A percentile compares a stretch with the other conserved stretches of the same genome.
Conservation (phyloP, 257 asterid species). For the Paulownia fortunei region DNA sequence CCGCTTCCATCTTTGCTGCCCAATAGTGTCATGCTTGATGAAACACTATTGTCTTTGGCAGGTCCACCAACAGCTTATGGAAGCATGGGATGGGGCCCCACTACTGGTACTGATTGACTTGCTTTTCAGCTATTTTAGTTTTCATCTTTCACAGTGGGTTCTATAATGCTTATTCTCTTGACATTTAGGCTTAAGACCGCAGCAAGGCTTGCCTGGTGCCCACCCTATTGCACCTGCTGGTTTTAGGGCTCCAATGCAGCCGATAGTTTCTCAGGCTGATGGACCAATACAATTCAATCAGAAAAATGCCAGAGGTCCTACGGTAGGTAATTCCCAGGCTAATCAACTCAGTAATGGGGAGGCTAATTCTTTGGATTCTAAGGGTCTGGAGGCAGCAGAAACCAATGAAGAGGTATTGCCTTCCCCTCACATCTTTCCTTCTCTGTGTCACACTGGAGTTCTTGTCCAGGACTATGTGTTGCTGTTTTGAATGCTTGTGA, state of each 20-base stretch:
- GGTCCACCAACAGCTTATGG: conserved; percentile 88
- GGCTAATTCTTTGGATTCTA: conserved; percentile 46
- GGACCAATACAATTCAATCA: conserved; percentile 67
- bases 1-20: conserved; percentile 80
- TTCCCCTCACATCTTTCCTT: conserved; percentile 3
- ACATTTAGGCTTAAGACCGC: conserved; percentile 69
- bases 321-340: conserved; percentile 52
- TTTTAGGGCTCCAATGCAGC: conserved; percentile 72
- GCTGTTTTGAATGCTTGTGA: conserved; percentile 11
- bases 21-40: conserved; percentile 85
- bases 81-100: conserved; percentile 62
- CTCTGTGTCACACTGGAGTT: background rate
- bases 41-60: conserved; percentile 69
- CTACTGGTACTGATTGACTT: conserved; percentile 60
- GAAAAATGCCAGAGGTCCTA: conserved; percentile 50
- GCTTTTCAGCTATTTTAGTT: conserved; percentile 21
- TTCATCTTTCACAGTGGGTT: conserved; percentile 19
- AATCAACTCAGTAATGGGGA: conserved; percentile 63
- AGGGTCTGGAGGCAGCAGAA: conserved; percentile 58
- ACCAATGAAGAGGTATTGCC: conserved; percentile 60
- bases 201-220: conserved; percentile 63
- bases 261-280: conserved; percentile 61
- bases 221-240: conserved; percentile 63
- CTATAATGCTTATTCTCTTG: conserved; percentile 25
- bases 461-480: background rate